Evolutionary conservation across 331 rosid species (phyloP), one percentile per base, ranked within the genome.

Genomic region (Cydonia oblonga): DNA sequence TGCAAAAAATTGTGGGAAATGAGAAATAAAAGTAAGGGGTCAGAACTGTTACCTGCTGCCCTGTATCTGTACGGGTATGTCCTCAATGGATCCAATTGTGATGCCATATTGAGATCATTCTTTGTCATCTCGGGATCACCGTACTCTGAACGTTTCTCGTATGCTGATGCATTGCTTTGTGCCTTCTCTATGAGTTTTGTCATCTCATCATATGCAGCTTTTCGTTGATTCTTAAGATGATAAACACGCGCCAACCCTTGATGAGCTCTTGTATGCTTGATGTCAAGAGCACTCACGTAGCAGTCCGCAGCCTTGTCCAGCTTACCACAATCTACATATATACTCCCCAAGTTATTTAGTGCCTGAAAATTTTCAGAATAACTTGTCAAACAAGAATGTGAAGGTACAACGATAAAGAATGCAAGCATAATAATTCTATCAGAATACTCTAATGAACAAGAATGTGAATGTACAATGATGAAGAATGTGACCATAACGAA

Each of bases 211-310:
- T 79, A 86, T 6, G 96, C 97, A 23, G 85, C 86, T 81, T 91
- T 85, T 28, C 86, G 70, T 74, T 89, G 90, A 76, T 82, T 83
- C 76, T 84, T 85, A 60, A 86, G 88, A 76, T 87, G 96, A 86
- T 84, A 86, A 52, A 91, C 84, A 0, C 97, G 93, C 0, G 97
- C 97, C 6, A 91, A 73, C 42, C 97, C 97, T 83, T 91, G 97
- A 81, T 89, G 97, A 78, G 93, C 97, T 83, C 97, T 83, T 14
- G 97, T 86, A 83, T 91, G 96, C 79, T 87, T 84, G 77, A 92
- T 92, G 68, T 87, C 89, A 70, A 92, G 97, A 30, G 97, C 96
- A 78, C 82, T 87, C 76, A 32, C 75, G 79, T 89, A 92, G 84
- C 97, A 89, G 72, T 89, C 88, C 61, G 80, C 80, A 6, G 96